Conservation (phyloP, 257 asterid species). For the Solanum paucissectum region DNA sequence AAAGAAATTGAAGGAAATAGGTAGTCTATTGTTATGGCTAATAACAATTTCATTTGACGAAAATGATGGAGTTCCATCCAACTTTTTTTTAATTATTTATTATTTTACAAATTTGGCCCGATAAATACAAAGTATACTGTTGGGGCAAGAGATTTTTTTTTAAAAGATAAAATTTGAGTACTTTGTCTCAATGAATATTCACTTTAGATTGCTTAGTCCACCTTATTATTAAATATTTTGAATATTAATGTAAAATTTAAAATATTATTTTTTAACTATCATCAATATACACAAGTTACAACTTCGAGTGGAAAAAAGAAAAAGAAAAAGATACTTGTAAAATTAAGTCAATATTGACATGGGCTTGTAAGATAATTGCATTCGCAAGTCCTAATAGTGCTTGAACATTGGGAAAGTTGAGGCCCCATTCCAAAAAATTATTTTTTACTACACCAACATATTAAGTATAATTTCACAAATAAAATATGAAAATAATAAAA, state of each 20-base stretch:
- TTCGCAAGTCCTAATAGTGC: background rate
- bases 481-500: fast-evolving
- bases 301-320: background rate
- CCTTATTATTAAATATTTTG: background rate
- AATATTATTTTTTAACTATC: too few species aligned
- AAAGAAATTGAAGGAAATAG: too few species aligned
- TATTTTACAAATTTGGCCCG: too few species aligned
- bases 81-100: too few species aligned
- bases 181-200: background rate
- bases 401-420: background rate
- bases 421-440: background rate
- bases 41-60: too few species aligned
- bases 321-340: background rate
- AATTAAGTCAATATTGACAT: background rate
- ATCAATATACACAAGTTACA: background rate
- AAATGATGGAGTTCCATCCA: too few species aligned
- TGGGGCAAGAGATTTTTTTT: too few species aligned
- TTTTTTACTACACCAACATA: background rate
- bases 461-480: background rate
- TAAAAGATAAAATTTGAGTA: background rate
- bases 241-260: too few species aligned
- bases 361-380: background rate
- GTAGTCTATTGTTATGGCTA: too few species aligned
- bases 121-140: too few species aligned
- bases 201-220: background rate